phyloP scores from a whole-genome alignment of 805 yeast genomes.

The Metschnikowia gruessii region DNA sequence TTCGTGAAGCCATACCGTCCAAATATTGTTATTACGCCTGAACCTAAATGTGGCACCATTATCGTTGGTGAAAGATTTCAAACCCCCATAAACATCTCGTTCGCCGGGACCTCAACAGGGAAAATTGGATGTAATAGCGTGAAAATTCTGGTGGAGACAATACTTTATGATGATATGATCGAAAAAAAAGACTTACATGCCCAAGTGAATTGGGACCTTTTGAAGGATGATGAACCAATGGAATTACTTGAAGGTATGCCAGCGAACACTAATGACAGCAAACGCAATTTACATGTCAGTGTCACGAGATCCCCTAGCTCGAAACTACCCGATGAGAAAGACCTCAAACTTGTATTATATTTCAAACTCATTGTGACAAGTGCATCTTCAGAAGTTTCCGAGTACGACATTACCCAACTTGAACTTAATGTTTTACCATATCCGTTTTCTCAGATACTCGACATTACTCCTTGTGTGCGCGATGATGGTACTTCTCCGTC shows the following conservation, averaged over 20 bases:
- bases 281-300: slow-evolving; percentile 22
- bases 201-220: slow-evolving; percentile 32
- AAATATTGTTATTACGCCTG: slow-evolving; percentile 17
- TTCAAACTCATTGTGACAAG: slow-evolving; percentile 27
- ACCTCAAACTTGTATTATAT: slow-evolving; percentile 20
- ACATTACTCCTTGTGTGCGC: slow-evolving; percentile 29
- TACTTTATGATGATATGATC: slow-evolving; percentile 14
- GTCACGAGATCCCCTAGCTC: slow-evolving; percentile 24
- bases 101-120: slow-evolving; percentile 15
- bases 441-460: slow-evolving; percentile 24
- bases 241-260: slow-evolving; percentile 19
- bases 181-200: slow-evolving; percentile 21
- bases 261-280: slow-evolving; percentile 5
- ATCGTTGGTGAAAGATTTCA: slow-evolving; percentile 33
- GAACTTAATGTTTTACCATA: slow-evolving; percentile 24
- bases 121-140: slow-evolving; percentile 22
- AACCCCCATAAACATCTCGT: slow-evolving; percentile 22
- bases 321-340: slow-evolving; percentile 8
- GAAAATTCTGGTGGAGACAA: slow-evolving; percentile 23
- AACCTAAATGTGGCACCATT: slow-evolving; percentile 14
- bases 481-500: slow-evolving; percentile 23
- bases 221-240: slow-evolving; percentile 42
- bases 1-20: slow-evolving; percentile 26
- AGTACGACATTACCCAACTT: slow-evolving; percentile 25
- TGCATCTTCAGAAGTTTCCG: slow-evolving; percentile 18